These are phyloP conservation scores for Trametes meyenii DNA, from an alignment of 768 basidiomycete genomes.

Conservation along the genomic window DNA sequence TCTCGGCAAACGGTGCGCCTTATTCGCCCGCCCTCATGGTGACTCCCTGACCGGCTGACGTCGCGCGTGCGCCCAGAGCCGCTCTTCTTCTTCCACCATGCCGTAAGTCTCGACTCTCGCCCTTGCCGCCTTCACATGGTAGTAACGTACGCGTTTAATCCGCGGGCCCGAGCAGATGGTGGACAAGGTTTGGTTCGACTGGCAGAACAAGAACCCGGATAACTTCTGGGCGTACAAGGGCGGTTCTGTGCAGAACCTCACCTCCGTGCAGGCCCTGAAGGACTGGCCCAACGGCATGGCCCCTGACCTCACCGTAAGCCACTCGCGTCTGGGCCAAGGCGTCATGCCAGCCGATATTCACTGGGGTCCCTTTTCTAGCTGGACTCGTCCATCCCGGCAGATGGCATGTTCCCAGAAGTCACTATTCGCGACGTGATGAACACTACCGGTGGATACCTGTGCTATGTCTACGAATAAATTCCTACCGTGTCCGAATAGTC, in stretches of 20 bases:
- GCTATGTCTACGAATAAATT: constrained; percentile 40
- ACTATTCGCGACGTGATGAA: constrained; percentile 34
- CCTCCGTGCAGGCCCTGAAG: constrained; percentile 25
- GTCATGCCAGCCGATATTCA: background rate
- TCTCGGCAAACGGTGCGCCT: constrained; percentile 36
- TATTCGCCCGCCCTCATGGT: background rate
- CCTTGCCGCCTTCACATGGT: background rate
- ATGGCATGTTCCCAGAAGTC: constrained; percentile 32
- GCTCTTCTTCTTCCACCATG: constrained; percentile 41
- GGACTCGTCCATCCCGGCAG: constrained; percentile 31
- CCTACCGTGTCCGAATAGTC: too few species aligned
- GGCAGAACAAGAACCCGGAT: constrained; percentile 33
- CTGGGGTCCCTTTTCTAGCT: constrained; percentile 24
- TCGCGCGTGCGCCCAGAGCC: constrained; percentile 31
- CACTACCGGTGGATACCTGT: constrained; percentile 38
- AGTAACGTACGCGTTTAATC: background rate
- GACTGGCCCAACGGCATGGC: constrained; percentile 33
- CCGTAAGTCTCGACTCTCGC: constrained; percentile 25
- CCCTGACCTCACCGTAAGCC: constrained; percentile 30
- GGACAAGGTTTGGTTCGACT: constrained; percentile 42
- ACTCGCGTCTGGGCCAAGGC: too few species aligned
- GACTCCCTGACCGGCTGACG: background rate
- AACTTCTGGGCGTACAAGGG: constrained; percentile 36
- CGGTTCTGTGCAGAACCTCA: constrained; percentile 34
- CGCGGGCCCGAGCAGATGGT: constrained; percentile 32